Evolutionary conservation across 176 grass and related monocot species (phyloP), one percentile per base, ranked within the genome.

Genomic region (Zoysia pacifica): DNA sequence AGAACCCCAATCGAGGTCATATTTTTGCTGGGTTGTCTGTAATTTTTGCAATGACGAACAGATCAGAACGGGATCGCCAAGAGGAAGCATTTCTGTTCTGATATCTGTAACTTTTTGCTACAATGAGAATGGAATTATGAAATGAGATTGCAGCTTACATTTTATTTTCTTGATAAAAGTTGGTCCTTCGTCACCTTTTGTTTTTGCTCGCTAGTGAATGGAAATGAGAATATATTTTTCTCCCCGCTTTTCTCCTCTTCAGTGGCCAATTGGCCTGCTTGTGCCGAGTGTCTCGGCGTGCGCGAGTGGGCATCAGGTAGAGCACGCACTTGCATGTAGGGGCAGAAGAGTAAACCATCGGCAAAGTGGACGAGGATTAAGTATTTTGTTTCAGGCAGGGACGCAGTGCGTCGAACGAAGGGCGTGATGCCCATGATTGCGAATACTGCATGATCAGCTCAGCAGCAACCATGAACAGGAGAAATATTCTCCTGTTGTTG

Each of bases 381-480:
- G 28, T 28, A 28, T 28, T 83, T 83, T 54, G 65, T 53, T 81
- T 81, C 82, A 78, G 87, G 72, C 76, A 71, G 87, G 87, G 80
- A 88, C 87, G 87, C 87, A 78, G 82, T 85, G 87, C 78, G 67
- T 82, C 87, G 78, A 89, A 62, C 87, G 72, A 89, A 67, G 82
- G 66, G 65, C 87, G 60, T 56, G 58, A 37, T 51, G 13, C 72
- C 69, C 75, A 84, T 85, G 72, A 85, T 85, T 66, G 77, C 82
- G 87, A 89, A 89, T 88, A 88, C 81, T 6, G 3, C 6, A 62
- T 87, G 65, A 70, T 80, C 52, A 72, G 77, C 54, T 85, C 65
- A 81, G 42, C 35, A 80, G 77, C 69, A 74, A 83, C 75, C 18
- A 73, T 13, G 5, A 78, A 54, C 50, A 83, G 75, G 66, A 70